Conservation (phyloP, 2,329 filamentous ascomycete genomes). For the Kalaharituber pfeilii region DNA sequence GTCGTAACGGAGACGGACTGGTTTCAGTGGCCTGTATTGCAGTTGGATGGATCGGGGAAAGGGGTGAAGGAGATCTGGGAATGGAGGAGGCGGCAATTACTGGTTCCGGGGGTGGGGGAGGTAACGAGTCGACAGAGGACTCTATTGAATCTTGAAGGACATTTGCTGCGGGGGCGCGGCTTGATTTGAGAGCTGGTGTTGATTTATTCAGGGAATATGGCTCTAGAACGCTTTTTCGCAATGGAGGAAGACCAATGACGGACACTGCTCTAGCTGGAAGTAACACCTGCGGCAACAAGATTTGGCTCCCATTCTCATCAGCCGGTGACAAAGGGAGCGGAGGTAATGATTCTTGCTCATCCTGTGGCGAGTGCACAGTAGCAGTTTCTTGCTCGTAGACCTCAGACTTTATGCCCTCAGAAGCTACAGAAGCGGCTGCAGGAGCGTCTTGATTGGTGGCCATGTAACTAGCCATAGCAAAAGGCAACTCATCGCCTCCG, state of each 20-base stretch:
- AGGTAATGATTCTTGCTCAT: not conserved
- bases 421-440: too few relatives aligned
- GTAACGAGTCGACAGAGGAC: not conserved
- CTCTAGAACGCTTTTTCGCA: not conserved
- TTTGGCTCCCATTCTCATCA: not conserved
- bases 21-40: conserved; percentile 25
- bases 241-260: not conserved
- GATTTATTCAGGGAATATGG: not conserved
- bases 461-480: conserved; percentile 5
- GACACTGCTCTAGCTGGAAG: not conserved
- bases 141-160: not conserved
- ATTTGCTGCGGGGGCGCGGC: not conserved
- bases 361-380: not conserved
- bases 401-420: not conserved
- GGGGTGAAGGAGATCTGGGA: not conserved
- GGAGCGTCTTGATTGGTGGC: not conserved
- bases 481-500: not conserved
- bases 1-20: too few relatives aligned
- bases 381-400: not conserved
- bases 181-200: not conserved
- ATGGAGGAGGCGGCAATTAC: not conserved
- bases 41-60: conserved; percentile 2
- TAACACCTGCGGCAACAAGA: conserved; percentile 4
- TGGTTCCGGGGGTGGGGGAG: not conserved
- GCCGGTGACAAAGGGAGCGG: not conserved